Evolutionary conservation across 129 eudicot genomes (phyloP), one percentile per base, ranked within the genome.

Genomic region (Centrapalus pauciflorus): DNA sequence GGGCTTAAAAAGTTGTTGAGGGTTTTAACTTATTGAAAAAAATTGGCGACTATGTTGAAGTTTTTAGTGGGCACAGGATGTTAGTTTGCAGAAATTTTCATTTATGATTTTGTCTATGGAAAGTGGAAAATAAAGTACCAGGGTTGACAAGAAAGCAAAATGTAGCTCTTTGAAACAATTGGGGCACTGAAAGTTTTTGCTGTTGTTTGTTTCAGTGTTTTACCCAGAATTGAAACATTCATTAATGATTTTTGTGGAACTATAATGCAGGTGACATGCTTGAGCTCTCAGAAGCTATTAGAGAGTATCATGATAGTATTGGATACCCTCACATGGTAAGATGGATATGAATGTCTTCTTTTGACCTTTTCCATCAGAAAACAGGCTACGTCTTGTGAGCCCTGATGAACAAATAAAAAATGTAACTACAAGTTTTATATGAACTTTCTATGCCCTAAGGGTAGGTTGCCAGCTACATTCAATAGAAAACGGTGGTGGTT

Each of bases 261-360:
- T 45, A 45, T 11, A 54, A 74, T 80, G 82, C 70, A 93, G 98
- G 98, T 73, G 92, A 74, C 40, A 82, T 83, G 87, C 98, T 93
- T 66, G 98, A 93, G 67, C 92, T 93, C 33, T 88, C 98, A 0
- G 98, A 93, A 73, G 98, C 98, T 56, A 93, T 93, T 49, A 81
- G 98, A 77, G 96, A 93, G 76, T 93, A 85, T 78, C 98, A 93
- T 86, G 98, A 93, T 69, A 73, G 83, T 77, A 80, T 95, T 13
- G 80, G 67, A 33, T 84, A 77, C 71, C 98, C 98, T 9, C 80
- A 81, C 37, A 82, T 93, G 95, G 98, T 93, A 82, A 81, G 80
- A 19, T 43, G 50, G 33, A 20, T 34, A 51, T 46, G 25, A 49
- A 25, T 34, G 10, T 23, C 46, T 58, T 41, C 50, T 10, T 33